Evolutionary conservation across 1,284 basidiomycete species (phyloP).

Genomic region (Trichosporon coremiiforme): DNA sequence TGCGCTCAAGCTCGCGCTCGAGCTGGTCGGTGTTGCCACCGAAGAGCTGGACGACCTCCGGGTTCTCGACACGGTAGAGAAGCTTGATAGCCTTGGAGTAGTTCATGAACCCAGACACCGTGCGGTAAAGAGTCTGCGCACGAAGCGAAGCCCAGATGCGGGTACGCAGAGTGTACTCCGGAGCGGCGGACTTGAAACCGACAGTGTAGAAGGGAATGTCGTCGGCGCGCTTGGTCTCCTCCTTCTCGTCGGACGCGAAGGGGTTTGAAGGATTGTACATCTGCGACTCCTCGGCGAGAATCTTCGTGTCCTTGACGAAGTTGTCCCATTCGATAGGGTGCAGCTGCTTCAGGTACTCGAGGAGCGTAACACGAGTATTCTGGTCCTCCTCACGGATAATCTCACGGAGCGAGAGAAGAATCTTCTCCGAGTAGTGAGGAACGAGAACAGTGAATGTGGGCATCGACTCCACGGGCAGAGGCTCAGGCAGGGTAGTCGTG

Average conservation of each 20-base stretch:
- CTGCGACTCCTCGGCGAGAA: conserved; percentile 91
- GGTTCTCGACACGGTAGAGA: conserved; percentile 99
- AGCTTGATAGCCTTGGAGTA: conserved; percentile 99
- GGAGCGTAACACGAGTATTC: conserved; percentile 87
- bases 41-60: conserved; percentile 94
- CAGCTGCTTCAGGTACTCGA: conserved; percentile 97
- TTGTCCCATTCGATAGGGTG: conserved; percentile 99
- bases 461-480: conserved; percentile 92
- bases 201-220: conserved; percentile 99
- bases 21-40: conserved; percentile 97
- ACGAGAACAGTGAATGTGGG: conserved; percentile 95
- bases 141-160: conserved; percentile 98
- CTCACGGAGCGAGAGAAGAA: conserved; percentile 85
- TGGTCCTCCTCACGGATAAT: conserved; percentile 97
- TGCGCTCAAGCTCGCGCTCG: conserved; percentile 94
- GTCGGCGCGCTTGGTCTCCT: conserved; percentile 74
- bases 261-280: conserved; percentile 75
- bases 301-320: conserved; percentile 99
- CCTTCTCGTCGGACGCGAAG: conserved; percentile 80
- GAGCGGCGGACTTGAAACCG: conserved; percentile 98
- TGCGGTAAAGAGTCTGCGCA: conserved; percentile 97
- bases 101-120: conserved; percentile 99
- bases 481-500: conserved; percentile 83
- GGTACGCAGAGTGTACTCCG: conserved; percentile 96
- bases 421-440: conserved; percentile 96